These are phyloP conservation scores for Pseudonitzschia pungens DNA, from an alignment of 108 stramenopile genomes.

Conservation along the genomic window DNA sequence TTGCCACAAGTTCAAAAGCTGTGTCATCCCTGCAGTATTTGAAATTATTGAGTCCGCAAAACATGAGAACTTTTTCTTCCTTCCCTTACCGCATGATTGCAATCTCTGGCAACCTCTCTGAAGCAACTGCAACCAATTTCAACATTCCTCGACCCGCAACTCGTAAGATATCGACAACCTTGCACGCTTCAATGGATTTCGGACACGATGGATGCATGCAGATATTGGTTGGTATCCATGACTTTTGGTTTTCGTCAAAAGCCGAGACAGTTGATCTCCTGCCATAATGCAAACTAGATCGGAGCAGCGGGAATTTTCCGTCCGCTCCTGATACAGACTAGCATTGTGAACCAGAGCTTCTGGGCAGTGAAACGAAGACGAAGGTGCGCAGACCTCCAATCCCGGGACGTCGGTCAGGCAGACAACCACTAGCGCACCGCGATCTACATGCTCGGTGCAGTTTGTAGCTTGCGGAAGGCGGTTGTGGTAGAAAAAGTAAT, in stretches of 20 bases:
- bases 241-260: neutral
- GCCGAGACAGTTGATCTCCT: conserved; percentile 27
- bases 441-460: conserved; percentile 45
- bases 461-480: conserved; percentile 18
- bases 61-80: too few relatives aligned
- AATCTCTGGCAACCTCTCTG: neutral
- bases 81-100: too few relatives aligned
- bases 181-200: conserved; percentile 26
- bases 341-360: conserved; percentile 31
- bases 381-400: conserved; percentile 30
- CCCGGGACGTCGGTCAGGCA: conserved; percentile 47
- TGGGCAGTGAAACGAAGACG: conserved; percentile 27
- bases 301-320: conserved; percentile 6
- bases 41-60: too few relatives aligned
- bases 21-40: too few relatives aligned
- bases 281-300: conserved; percentile 40
- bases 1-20: too few relatives aligned
- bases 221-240: neutral
- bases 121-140: neutral
- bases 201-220: conserved; percentile 44
- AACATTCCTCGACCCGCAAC: conserved; percentile 16
- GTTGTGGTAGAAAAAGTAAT: conserved; percentile 53
- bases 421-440: conserved; percentile 42
- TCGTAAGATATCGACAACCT: conserved; percentile 51
- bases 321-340: conserved; percentile 20